A percentile compares a stretch with the other conserved stretches of the same genome.
Evolutionary conservation across 2,329 filamentous ascomycete species (phyloP).

Genomic region (Chlorencoelia australis): DNA sequence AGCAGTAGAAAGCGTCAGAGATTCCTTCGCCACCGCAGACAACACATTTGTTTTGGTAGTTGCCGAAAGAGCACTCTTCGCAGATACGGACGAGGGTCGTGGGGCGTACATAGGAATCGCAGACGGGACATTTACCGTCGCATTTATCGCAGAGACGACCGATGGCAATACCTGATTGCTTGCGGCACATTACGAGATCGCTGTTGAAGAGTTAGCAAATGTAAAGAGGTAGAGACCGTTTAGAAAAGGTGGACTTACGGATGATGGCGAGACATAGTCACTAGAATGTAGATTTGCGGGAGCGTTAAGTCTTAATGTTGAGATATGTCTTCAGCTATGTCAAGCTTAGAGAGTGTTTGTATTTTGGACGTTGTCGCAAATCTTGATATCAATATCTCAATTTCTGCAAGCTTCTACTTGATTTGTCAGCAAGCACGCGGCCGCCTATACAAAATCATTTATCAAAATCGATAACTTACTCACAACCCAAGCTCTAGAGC

Average conservation of each 20-base stretch:
- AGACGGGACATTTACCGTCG: slow-evolving; percentile 98
- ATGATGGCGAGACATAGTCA: slow-evolving; percentile 35
- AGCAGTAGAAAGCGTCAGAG: slow-evolving; percentile 97
- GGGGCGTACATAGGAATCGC: slow-evolving; percentile 96
- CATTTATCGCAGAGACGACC: slow-evolving; percentile 99
- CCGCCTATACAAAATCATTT: too few species aligned
- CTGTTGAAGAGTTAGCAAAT: slow-evolving; percentile 31
- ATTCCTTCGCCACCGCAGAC: slow-evolving; percentile 98
- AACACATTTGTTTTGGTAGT: slow-evolving; percentile 99
- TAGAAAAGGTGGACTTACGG: slow-evolving; percentile 47
- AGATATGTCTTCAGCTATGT: too few species aligned
- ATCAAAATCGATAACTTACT: too few species aligned
- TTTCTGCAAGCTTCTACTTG: too few species aligned
- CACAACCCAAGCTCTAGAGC: too few species aligned
- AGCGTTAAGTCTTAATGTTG: too few species aligned
- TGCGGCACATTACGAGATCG: slow-evolving; percentile 99
- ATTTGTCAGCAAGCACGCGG: too few species aligned
- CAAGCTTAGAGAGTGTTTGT: too few species aligned
- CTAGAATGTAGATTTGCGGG: background rate
- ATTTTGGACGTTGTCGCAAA: too few species aligned
- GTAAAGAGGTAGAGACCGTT: background rate
- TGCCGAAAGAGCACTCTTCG: slow-evolving; percentile 98
- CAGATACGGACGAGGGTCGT: slow-evolving; percentile 97
- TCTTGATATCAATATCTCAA: too few species aligned
- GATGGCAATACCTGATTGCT: slow-evolving; percentile 94